Base-by-base conservation (phyloP, 345 rosid genomes). In the Hypericum androsaemum region DNA sequence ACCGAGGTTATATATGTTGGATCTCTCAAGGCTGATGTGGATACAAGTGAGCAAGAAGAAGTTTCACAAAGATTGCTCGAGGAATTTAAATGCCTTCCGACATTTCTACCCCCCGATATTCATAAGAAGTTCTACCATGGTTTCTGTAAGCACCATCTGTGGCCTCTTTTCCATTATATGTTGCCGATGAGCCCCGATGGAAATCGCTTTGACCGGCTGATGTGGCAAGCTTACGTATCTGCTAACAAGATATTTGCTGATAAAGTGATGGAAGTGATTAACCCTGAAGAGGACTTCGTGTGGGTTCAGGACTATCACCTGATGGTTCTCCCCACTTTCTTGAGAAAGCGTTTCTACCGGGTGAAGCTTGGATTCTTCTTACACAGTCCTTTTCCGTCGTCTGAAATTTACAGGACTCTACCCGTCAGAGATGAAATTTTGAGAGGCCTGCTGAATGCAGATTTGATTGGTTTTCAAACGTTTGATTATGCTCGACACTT, bases 251-350 rank as follows among this genome's bases (percentile, higher is more conserved):
- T 62, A 61, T 75, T 75, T 54, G 77, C 76, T 3, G 77, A 75
- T 51, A 75, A 72, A 53, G 74, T 75, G 5, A 63, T 63, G 72
- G 77, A 72, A 14, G 72, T 69, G 28, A 65, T 72, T 14, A 71
- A 68, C 58, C 72, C 69, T 7, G 74, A 71, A 54, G 72, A 71
- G 37, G 80, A 75, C 57, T 68, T 55, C 32, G 69, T 75, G n/a
- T 75, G 80, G 80, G 64, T 71, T 65, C 76, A 75, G n/a, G 80
- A 75, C 60, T 75, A 75, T 63, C 80, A 75, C 62, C 67, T 75
- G 7, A 68, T 75, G 80, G 55, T 75, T 47, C 74, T 75, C 47
- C 80, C 76, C n/a, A 68, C 74, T 0, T 71, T 75, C 42, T 57
- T 75, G 65, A 71, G 80, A 50, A 60, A 62, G 60, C 72, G 72